Evolutionary conservation across 257 asterid genomes (phyloP), one percentile per base, ranked within the genome.

Genomic region (Solanum appendiculatum): DNA sequence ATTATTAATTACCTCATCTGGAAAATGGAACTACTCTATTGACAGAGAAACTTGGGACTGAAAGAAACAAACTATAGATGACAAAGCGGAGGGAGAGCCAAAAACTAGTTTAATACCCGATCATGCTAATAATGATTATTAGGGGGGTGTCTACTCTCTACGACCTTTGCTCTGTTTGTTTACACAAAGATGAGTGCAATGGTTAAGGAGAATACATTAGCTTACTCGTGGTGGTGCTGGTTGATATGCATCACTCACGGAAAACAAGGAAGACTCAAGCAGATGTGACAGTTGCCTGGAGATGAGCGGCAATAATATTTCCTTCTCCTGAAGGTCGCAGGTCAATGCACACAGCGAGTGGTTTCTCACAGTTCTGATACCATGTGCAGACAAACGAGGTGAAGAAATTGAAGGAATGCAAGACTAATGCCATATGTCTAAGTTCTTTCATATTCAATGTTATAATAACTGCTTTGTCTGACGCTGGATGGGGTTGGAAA

Each of bases 1-100:
- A 56, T 7, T 56, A 20, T 56, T 20, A 56, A 56, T 56, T 1
- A 56, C 64, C 64, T 56, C 64, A 56, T 56, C 64, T 25, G 21
- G 64, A 56, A 56, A 56, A 56, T 56, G 64, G 27, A 56, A 56
- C 64, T 56, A 56, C 64, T 56, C 64, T 56, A 56, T 56, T 56
- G 64, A 56, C 12, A 20, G 64, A 56, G 0, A 56, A 56, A 56
- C 64, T 56, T 56, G 64, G 25, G 64, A 51, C 9, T 56, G 64
- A 56, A 56, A 56, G 64, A 56, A 56, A 56, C 27, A 0, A 56
- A 56, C 64, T 7, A 56, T 21, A 56, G 64, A 56, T 56, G 64
- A 56, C 25, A 0, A 56, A 12, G 3, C 12, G 0, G 64, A 56
- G 27, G 64, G 27, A 0, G 64, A 56, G 21, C 27, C 64, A 0